Evolutionary conservation across 495 filamentous ascomycete genomes (phyloP).

Genomic region (Staphylotrichum tortipilum): DNA sequence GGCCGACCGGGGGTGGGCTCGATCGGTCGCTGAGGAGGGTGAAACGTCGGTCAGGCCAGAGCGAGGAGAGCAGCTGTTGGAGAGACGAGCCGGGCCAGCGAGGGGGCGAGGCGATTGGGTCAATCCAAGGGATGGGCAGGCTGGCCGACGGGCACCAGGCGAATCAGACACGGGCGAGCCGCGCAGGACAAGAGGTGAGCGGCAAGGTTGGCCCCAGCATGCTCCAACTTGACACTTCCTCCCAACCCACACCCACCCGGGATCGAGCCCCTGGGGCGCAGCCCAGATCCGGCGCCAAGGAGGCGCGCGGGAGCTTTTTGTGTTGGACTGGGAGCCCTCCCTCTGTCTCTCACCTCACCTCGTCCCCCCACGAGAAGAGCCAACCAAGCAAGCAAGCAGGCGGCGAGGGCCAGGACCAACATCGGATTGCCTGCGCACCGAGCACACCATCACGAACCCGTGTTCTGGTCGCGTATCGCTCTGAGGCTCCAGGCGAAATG

Average conservation of each 20-base stretch:
- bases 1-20: neutral
- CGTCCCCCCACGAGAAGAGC: no score
- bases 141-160: no score
- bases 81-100: no score
- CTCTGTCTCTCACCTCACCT: no score
- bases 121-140: neutral
- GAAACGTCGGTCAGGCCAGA: slow-evolving; percentile 10
- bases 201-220: neutral
- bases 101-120: no score
- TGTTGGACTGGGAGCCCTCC: neutral
- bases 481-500: no score
- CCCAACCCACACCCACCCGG: neutral
- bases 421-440: no score
- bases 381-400: no score
- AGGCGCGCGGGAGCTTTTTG: neutral
- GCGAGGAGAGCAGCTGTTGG: neutral
- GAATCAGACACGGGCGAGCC: slow-evolving; percentile 12
- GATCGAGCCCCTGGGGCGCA: slow-evolving; percentile 10
- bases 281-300: slow-evolving; percentile 13
- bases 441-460: slow-evolving; percentile 1
- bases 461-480: neutral
- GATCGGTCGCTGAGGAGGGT: neutral
- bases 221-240: neutral
- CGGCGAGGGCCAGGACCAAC: neutral
- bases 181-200: slow-evolving; percentile 1